Evolutionary conservation across 345 rosid genomes (phyloP), one percentile per base, ranked within the genome.

Genomic region (Pseudoturritis turrita): DNA sequence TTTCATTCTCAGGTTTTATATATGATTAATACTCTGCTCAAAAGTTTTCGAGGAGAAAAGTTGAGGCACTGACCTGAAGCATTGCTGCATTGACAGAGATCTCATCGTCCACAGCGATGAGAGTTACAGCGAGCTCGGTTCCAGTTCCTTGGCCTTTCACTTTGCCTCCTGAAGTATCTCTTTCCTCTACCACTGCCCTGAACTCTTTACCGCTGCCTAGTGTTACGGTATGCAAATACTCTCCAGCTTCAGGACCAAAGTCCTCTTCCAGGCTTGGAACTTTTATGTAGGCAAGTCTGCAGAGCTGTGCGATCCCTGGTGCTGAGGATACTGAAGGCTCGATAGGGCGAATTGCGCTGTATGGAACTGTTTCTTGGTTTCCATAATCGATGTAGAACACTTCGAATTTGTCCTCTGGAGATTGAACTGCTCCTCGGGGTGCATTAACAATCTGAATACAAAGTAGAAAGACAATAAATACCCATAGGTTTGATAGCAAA

Each of bases 361-460:
- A 91, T 7, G 82, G 76, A 80, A 95, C 94, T 65, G 70, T 83
- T 79, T 95, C 99, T 77, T 95, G 96, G 80, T 95, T 95, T 28
- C 99, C 98, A 40, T 89, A 95, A 77, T 95, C 98, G 17, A 95
- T 79, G 75, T 95, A 95, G 82, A 95, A 95, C 68, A 95, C 99
- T 81, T 91, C 96, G 64, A 95, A 95, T 70, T 80, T 88, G 41
- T 91, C 97, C 7, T 85, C 82, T 28, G 77, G 71, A 18, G 98
- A 91, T 70, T 77, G 82, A 72, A 91, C 86, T 26, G 76, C 86
- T 78, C 78, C 96, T 41, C 92, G 82, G 12, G 99, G 99, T 68
- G 83, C 90, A 81, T 80, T 87, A 37, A 95, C 97, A 81, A 95
- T 85, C 99, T 95, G 68, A 57, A 71, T 50, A 72, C 53, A 63